Evolutionary conservation across 352 stramenopile species (phyloP), one percentile per base, ranked within the genome.

Genomic region (Phytophthora hibernalis): DNA sequence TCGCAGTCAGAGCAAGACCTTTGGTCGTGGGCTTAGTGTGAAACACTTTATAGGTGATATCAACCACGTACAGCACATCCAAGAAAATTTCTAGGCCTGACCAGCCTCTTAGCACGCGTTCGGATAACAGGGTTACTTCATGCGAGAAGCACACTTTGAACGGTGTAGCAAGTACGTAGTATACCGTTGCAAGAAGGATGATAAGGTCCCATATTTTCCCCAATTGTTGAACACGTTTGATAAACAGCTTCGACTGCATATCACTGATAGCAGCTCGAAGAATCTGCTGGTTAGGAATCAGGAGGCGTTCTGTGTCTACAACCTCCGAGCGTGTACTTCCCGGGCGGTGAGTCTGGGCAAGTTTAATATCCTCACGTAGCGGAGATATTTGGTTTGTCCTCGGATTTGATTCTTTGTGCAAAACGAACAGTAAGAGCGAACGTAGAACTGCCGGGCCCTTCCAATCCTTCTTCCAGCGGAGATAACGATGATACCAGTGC

Each of bases 131-230:
- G 2, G 63, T 33, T 11, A 90, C 40, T 35, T 86, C 80, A 16
- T 81, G 56, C 24, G 70, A 73, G 16, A 86, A 89, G 37, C 70
- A 83, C 1, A 82, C 64, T 26, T 89, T 90, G 48, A 88, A 75
- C 1, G 79, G 79, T 4, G 63, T 70, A 6, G 66, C 56, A 9
- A 79, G 38, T 10, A 68, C 38, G 43, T 77, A 71, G 53, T 87
- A 90, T 1, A 80, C 20, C 1, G 69, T 59, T 12, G 80, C 63
- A 10, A 82, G 18, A 2, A 88, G 55, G 56, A 87, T 77, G 16
- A 61, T 13, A 1, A 84, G 44, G 31, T 88, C 75, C 81, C 81
- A 90, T 2, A 47, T n/a, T 16, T 84, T 82, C 8, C 65, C 70
- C 12, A 76, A n/a, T 8, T 61, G 56, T 40, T 72, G 74, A 21